These are phyloP conservation scores for Myxozyma monticola DNA, from an alignment of 805 yeast species.

Conservation along the genomic window DNA sequence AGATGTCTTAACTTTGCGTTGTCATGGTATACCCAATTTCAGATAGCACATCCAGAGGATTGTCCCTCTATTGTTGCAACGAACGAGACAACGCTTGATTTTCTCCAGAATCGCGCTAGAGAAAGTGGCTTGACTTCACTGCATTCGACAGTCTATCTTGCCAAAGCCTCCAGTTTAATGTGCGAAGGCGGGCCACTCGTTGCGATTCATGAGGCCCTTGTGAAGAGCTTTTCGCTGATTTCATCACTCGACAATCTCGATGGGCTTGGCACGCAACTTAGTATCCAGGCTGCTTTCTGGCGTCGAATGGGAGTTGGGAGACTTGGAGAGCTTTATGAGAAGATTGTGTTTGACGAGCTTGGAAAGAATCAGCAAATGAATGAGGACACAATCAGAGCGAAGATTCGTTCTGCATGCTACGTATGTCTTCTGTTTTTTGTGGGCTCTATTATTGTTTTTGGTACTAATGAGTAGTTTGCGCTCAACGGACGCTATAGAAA, in stretches of 20 bases:
- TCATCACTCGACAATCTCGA: conserved; percentile 1
- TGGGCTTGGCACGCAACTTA: conserved; percentile 14
- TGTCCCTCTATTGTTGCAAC: conserved; percentile 54
- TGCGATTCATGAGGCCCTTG: conserved; percentile 16
- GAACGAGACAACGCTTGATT: conserved; percentile 65
- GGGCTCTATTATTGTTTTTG: too few relatives aligned
- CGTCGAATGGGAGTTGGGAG: conserved; percentile 10
- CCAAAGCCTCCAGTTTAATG: conserved; percentile 50
- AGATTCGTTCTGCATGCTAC: too few relatives aligned
- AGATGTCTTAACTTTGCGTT: conserved; percentile 69
- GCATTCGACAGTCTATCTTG: conserved; percentile 61
- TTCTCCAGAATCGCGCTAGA: conserved; percentile 56
- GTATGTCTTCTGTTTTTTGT: too few relatives aligned
- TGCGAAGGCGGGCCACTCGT: neutral
- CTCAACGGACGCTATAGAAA: too few relatives aligned
- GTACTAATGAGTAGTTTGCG: too few relatives aligned
- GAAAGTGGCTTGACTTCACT: conserved; percentile 35
- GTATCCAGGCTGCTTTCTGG: conserved; percentile 17
- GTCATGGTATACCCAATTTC: conserved; percentile 71
- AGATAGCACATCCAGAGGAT: conserved; percentile 65
- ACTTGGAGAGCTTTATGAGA: conserved; percentile 9
- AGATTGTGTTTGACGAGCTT: conserved; percentile 1
- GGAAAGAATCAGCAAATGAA: neutral
- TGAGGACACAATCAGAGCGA: conserved; percentile 12
- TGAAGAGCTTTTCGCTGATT: conserved; percentile 9